Base-by-base conservation (phyloP, 2,329 filamentous ascomycete species). In the Fusarium sp. region DNA sequence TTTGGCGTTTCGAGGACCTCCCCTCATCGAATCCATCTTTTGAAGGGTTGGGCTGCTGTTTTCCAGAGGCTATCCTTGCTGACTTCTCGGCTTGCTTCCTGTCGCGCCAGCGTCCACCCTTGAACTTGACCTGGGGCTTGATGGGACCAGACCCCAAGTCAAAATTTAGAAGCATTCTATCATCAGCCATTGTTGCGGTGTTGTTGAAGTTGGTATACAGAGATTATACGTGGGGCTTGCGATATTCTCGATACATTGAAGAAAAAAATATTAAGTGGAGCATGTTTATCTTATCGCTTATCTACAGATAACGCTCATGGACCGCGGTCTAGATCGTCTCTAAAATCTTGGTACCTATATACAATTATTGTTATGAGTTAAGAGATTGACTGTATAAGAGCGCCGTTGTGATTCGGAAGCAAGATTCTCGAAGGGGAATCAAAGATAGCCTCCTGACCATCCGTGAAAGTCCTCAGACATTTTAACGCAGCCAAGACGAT, bases 91-190 rank as follows among this genome's bases (percentile, higher is more conserved):
- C 94, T 57, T 89, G 91, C 63, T 95, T 86, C 66, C 96, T 88
- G 77, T 97, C 94, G 76, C 92, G 91, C 96, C 96, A 99, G 73
- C 89, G 88, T n/a, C 96, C 96, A 72, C 96, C 96, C 77, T 92
- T 96, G 79, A 97, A 92, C 71, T 85, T 89, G 64, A 86, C 83
- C 55, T 86, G 82, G 8, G 86, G 83, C 63, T 89, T 85, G 55
- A 92, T 78, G 13, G 91, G 86, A 18, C 83, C 86, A 64, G 92
- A 89, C 30, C 88, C 86, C 59, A 97, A 83, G 73, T 93, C 90
- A 78, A 98, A 97, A 75, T 98, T 98, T 77, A 98, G 84, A 59
- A 97, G 87, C 88, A 99, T 92, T 72, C 94, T 94, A 89, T 97
- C 92, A 83, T 98, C 94, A 52, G 92, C 92, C 94, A 98, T 97